A percentile compares a stretch with the other conserved stretches of the same genome.
These are phyloP conservation scores for Ajuga chamaepitys DNA, from an alignment of 257 asterid species.

Conservation along the genomic window DNA sequence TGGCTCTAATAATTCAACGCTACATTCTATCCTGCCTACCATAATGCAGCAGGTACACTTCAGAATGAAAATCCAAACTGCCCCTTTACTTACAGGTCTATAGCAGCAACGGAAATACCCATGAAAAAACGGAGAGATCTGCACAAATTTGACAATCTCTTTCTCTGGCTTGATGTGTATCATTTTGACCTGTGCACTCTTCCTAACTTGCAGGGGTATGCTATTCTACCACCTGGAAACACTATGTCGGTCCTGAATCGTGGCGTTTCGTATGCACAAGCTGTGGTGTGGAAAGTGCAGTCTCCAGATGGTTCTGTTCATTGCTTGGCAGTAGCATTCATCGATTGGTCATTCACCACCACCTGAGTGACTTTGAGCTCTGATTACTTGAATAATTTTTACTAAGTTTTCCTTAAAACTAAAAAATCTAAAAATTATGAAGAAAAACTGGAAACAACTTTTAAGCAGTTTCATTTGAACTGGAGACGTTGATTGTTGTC, in stretches of 20 bases:
- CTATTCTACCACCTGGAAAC: slow-evolving; percentile 23
- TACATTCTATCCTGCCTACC: slow-evolving; percentile 22
- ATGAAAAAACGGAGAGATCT: not conserved
- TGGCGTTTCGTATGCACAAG: slow-evolving; percentile 19
- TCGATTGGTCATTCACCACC: slow-evolving; percentile 19
- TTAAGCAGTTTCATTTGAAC: not conserved
- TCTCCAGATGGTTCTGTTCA: slow-evolving; percentile 16
- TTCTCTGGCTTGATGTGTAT: not conserved
- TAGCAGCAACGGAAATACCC: not conserved
- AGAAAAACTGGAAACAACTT: too few species aligned
- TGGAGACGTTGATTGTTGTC: not conserved
- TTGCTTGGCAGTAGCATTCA: slow-evolving; percentile 21
- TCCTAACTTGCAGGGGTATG: slow-evolving; percentile 29
- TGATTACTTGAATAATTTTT: not conserved
- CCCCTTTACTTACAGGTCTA: not conserved
- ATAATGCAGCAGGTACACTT: slow-evolving; percentile 29
- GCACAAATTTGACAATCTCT: not conserved
- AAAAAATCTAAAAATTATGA: too few species aligned
- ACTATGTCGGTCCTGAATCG: slow-evolving; percentile 12
- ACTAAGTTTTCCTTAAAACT: too few species aligned
- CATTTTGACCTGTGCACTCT: not conserved
- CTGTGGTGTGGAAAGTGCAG: slow-evolving; percentile 33
- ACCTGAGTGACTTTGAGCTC: not conserved
- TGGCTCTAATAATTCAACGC: slow-evolving; percentile 20
- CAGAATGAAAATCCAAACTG: not conserved